Percentiles rank a stretch among this genome's conserved stretches.
Conservation (phyloP, 1,139 yeast genomes). For the Torulaspora pretoriensis region DNA sequence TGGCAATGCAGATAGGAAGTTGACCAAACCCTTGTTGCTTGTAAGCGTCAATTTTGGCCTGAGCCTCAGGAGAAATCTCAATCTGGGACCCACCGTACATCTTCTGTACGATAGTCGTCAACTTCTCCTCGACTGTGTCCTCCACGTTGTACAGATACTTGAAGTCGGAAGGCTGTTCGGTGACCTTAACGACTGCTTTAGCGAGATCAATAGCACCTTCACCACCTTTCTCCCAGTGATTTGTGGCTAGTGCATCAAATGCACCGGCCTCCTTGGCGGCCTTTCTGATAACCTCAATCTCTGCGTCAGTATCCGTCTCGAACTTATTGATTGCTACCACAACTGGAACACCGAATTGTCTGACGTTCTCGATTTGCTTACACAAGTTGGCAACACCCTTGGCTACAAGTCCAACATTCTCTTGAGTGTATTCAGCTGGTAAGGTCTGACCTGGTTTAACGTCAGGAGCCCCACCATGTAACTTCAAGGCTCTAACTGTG, state of each 20-base stretch:
- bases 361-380: slow-evolving; percentile 69
- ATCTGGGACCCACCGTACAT: slow-evolving; percentile 74
- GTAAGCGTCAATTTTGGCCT: slow-evolving; percentile 60
- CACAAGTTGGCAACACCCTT: slow-evolving; percentile 70
- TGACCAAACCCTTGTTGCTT: slow-evolving; percentile 68
- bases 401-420: slow-evolving; percentile 59
- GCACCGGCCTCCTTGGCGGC: slow-evolving; percentile 74
- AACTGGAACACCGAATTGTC: slow-evolving; percentile 68
- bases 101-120: slow-evolving; percentile 60
- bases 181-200: slow-evolving; percentile 61
- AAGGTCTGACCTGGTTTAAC: slow-evolving; percentile 77
- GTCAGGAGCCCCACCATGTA: slow-evolving; percentile 82
- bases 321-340: slow-evolving; percentile 77
- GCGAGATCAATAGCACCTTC: slow-evolving; percentile 67
- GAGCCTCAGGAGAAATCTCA: slow-evolving; percentile 64
- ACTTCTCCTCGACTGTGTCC: slow-evolving; percentile 58
- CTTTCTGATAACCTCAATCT: slow-evolving; percentile 56
- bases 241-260: slow-evolving; percentile 64
- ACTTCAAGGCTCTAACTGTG: slow-evolving; percentile 71
- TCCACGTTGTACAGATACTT: slow-evolving; percentile 58
- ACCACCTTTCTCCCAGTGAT: slow-evolving; percentile 84
- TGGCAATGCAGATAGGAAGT: slow-evolving; percentile 77
- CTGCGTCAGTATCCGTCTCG: slow-evolving; percentile 66
- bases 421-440: slow-evolving; percentile 63
- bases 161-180: slow-evolving; percentile 43